Conservation (phyloP, 1,139 yeast species). For the Kurtzmaniella quercitrusa region DNA sequence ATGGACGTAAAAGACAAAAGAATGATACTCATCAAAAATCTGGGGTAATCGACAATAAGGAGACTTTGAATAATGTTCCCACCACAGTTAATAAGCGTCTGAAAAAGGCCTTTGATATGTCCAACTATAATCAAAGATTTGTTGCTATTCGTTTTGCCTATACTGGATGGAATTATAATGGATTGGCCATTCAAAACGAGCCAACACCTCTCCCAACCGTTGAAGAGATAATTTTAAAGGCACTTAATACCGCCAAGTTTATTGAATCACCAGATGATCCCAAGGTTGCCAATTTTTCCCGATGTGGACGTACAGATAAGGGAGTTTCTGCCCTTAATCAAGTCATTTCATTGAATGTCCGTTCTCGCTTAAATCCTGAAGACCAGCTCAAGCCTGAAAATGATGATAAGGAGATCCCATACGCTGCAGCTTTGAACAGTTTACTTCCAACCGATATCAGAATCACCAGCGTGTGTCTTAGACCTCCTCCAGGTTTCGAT, state of each 20-base stretch:
- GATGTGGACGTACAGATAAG: slow-evolving; percentile 95
- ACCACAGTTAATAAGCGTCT: background rate
- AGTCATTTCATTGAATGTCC: slow-evolving; percentile 73
- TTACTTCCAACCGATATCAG: slow-evolving; percentile 78
- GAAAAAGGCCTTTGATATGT: slow-evolving; percentile 61
- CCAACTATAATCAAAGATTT: slow-evolving; percentile 60
- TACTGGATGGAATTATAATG: slow-evolving; percentile 91
- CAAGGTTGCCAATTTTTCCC: slow-evolving; percentile 63
- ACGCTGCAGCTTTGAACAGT: slow-evolving; percentile 70
- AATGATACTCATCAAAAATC: background rate
- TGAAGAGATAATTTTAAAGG: slow-evolving; percentile 71
- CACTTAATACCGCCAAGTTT: slow-evolving; percentile 63
- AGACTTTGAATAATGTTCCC: background rate
- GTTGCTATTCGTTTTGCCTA: slow-evolving; percentile 84
- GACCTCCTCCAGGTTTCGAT: slow-evolving; percentile 81
- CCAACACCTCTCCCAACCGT: slow-evolving; percentile 83
- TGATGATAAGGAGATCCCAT: slow-evolving; percentile 72
- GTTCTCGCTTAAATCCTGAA: slow-evolving; percentile 57
- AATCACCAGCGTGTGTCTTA: slow-evolving; percentile 73
- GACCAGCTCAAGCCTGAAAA: slow-evolving; percentile 55
- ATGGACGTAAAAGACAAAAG: background rate
- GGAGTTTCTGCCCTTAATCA: slow-evolving; percentile 98
- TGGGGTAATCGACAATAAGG: no score
- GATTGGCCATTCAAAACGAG: slow-evolving; percentile 76
- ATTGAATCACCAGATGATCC: slow-evolving; percentile 56